Base-by-base conservation (phyloP, 1,284 basidiomycete species). In the Anthracocystis setariae region DNA sequence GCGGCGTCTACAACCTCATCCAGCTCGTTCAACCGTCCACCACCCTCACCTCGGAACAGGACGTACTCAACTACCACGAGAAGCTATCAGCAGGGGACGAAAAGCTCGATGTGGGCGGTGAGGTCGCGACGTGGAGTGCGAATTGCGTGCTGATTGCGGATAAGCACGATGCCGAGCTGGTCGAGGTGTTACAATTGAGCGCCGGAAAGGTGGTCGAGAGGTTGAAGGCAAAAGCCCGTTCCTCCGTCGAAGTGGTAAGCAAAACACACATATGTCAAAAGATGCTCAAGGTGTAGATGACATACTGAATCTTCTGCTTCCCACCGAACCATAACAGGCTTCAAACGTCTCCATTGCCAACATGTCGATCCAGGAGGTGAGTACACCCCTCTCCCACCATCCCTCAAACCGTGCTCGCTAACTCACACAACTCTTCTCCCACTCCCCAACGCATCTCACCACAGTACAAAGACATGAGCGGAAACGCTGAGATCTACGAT, bases 401-500 rank as follows among this genome's bases (percentile, higher is more conserved):
- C 2, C 8, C 24, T 20, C 12, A 5, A 8, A 13, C 27, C 24
- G 7, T 21, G 38, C 33, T 38, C 10, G 23, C 9, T 20, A 23
- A 24, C 40, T 39, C 10, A 39, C 37, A n/a, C 12, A 39, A 10
- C 37, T 7, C 40, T 23, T 23, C 29, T 37, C 18, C 18, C 13
- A 7, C 43, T 7, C 5, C 8, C 13, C 27, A 17, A 35, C 27
- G 15, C n/a, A n/a, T n/a, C n/a, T n/a, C n/a, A 18, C 21, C 17
- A 42, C 49, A 74, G 73, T 74, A 71, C 61, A 71, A 73, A 38
- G 65, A 72, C 54, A 72, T 68, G 64, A 54, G 60, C 46, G 69
- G 69, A 23, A 66, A 69, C 21, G 64, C 64, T 46, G 69, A 74
- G 9, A 53, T 74, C 10, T 74, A 61, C 58, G 73, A 74, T 27